phyloP scores from a whole-genome alignment of 371 early-diverging fungal genomes.

The Mortierella sp. region DNA sequence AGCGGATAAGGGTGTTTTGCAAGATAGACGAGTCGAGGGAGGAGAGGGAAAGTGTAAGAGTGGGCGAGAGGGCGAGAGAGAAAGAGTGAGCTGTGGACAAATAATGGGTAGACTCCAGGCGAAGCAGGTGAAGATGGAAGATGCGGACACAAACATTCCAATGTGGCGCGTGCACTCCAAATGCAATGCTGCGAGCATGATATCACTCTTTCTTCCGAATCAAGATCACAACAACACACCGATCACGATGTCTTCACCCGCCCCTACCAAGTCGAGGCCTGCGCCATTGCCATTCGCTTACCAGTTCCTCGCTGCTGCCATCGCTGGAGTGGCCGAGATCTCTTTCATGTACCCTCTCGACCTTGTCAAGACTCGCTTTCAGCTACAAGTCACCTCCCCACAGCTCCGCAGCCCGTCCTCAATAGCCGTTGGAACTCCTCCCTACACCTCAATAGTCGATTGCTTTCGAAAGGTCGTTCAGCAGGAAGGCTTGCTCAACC shows the following conservation, averaged over 20 bases:
- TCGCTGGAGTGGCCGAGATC: slow-evolving; percentile 94
- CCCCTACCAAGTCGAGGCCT: neutral
- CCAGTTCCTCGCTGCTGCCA: slow-evolving; percentile 89
- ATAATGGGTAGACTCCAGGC: too few relatives aligned
- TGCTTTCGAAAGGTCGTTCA: slow-evolving; percentile 24
- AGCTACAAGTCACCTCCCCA: slow-evolving; percentile 60
- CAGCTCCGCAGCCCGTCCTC: neutral
- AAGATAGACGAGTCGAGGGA: too few relatives aligned
- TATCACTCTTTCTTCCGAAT: too few relatives aligned
- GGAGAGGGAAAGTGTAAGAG: too few relatives aligned
- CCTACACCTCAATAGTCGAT: slow-evolving; percentile 34
- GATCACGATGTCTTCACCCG: neutral
- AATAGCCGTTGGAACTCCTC: neutral
- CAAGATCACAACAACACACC: too few relatives aligned
- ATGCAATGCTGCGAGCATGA: too few relatives aligned
- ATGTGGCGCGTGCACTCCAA: too few relatives aligned
- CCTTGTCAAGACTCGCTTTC: slow-evolving; percentile 93
- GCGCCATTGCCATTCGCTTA: slow-evolving; percentile 83
- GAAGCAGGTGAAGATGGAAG: too few relatives aligned
- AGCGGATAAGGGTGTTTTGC: too few relatives aligned
- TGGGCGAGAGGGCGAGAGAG: too few relatives aligned
- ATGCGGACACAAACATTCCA: too few relatives aligned
- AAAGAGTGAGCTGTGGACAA: too few relatives aligned
- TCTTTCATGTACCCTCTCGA: slow-evolving; percentile 93
- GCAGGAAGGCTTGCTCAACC: slow-evolving; percentile 59